Conservation (phyloP, 306 rosid genomes). For the peach (Prunus persica) region Prunus_persica_NCBIv2 NC_034014.1:25828001-25828500, state of each 20-base stretch:
- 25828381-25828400: constrained; percentile 22
- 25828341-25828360: constrained; percentile 26
- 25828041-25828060: constrained; percentile 49
- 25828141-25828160: constrained; percentile 52
- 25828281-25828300: constrained; percentile 39
- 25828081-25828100: constrained; percentile 5
- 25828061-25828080: constrained; percentile 48
- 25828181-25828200: constrained; percentile 28
- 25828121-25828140: constrained; percentile 44
- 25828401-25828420: constrained; percentile 23
- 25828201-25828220: constrained; percentile 34
- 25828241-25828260: constrained; percentile 26
- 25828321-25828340: constrained; percentile 4
- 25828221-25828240: neutral
- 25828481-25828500: constrained; percentile 52
- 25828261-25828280: constrained; percentile 20
- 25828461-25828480: constrained; percentile 44
- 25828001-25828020: constrained; percentile 35
- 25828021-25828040: constrained; percentile 64
- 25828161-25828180: constrained; percentile 49
- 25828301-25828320: constrained; percentile 41
- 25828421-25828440: constrained; percentile 13
- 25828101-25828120: constrained; percentile 1
- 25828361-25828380: constrained; percentile 13
- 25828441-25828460: constrained; percentile 14